Percentiles rank a stretch among this genome's conserved stretches.
Conservation (phyloP, 495 filamentous ascomycete genomes). For the Paragyromitra xinjiangensis region DNA sequence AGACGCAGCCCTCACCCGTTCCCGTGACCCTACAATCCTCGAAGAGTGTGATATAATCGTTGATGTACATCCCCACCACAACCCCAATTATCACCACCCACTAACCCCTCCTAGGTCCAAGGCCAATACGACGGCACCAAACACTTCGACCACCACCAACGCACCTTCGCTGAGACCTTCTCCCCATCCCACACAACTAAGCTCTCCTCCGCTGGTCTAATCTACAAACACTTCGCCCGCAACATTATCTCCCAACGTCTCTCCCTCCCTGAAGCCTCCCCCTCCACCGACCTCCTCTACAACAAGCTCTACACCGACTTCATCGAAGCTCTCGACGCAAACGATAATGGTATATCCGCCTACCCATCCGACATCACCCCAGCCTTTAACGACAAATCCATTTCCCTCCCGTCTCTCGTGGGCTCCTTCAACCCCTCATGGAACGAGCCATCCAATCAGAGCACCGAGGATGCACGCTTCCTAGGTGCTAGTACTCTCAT, state of each 20-base stretch:
- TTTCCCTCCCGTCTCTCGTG: constrained; percentile 83
- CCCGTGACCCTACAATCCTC: constrained; percentile 81
- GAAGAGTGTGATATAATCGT: constrained; percentile 90
- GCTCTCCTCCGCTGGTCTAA: constrained; percentile 89
- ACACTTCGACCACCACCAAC: constrained; percentile 97
- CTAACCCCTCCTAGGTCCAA: constrained; percentile 38
- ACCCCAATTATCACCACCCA: background rate
- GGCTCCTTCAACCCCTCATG: constrained; percentile 80
- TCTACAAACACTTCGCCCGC: constrained; percentile 94
- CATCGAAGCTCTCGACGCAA: constrained; percentile 94
- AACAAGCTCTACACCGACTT: constrained; percentile 91
- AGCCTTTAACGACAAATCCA: constrained; percentile 80
- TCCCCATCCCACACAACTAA: constrained; percentile 82
- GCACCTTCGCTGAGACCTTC: constrained; percentile 80
- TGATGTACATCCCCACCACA: constrained; percentile 71
- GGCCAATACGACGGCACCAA: constrained; percentile 84
- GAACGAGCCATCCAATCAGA: constrained; percentile 71
- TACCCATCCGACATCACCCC: constrained; percentile 80
- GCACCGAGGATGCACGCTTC: constrained; percentile 82
- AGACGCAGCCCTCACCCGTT: constrained; percentile 78
- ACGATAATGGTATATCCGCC: constrained; percentile 90
- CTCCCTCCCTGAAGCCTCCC: constrained; percentile 67
- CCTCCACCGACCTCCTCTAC: constrained; percentile 77
- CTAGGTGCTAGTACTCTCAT: constrained; percentile 77
- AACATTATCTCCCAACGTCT: constrained; percentile 78